Evolutionary conservation across 495 filamentous ascomycete species (phyloP), one percentile per base, ranked within the genome.

Genomic region (Pyrenopolyporus hunteri): DNA sequence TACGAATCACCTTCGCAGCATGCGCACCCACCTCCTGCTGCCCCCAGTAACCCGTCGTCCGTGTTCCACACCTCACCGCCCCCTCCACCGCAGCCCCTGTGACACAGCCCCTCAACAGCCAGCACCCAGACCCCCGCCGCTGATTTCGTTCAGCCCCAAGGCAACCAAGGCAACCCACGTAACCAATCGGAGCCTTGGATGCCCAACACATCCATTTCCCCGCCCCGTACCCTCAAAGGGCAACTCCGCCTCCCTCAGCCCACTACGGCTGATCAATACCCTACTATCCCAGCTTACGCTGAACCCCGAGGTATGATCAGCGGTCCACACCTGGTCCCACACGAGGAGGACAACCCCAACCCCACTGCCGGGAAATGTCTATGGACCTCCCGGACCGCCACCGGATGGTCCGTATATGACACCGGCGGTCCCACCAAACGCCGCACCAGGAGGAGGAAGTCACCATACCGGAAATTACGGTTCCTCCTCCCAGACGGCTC

Each of bases 401-500:
- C 6, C 32, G 26, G 26, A 9, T 29, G 26, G 26, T 29, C 26
- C 26, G 4, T 29, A 29, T 9, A 29, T 29, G 26, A 29, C 26
- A 29, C 4, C 26, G 26, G 26, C 26, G 26, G 26, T 43, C n/a
- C 14, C 32, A 4, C 32, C 32, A 8, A 11, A 3, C 6, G 32
- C 32, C 32, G 7, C 3, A 35, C 6, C 32, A 35, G 32, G 7
- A 6, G 32, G 32, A 35, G n/a, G 32, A 35, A 35, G n/a, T 3
- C 32, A 28, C 6, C 42, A 14, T 14, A 32, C 46, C 36, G 31
- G 31, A 50, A 26, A 32, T 13, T 47, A 5, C 23, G 26, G 25
- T 47, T 31, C 13, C 44, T 47, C 14, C 44, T 47, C 44, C 44
- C 44, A 31, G n/a, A 47, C 44, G 44, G 26, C 10, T 14, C 26